Base-by-base conservation (phyloP, 495 filamentous ascomycete species). In the Aspergillus cavernicola region DNA sequence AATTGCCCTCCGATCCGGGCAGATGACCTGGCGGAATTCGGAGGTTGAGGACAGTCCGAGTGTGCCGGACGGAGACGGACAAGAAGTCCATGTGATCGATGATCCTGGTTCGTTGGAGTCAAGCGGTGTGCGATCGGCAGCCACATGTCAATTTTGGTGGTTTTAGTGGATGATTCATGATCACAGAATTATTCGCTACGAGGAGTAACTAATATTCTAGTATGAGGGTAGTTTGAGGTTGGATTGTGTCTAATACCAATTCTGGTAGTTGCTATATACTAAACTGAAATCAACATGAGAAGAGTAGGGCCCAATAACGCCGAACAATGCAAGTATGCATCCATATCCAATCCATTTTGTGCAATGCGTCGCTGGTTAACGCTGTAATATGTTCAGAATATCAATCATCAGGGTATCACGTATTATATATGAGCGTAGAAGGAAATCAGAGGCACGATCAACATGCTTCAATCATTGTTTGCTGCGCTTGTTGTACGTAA, bases 401-500 rank as follows among this genome's bases (percentile, higher is more conserved):
- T 43, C 28, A 35, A 45, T 46, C 36, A 33, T 46, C 12, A 31
- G 47, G 41, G 47, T 51, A 51, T 45, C 40, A 46, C 33, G 46
- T 56, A 56, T 51, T 36, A 32, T 55, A 42, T 23, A 50, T 44
- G n/a, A 37, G 38, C 18, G 50, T 18, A 42, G 4, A 41, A 12
- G 10, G 24, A 12, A 11, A 38, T 24, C 56, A 56, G 61, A 51
- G 53, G 31, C 33, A 60, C 44, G 44, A 49, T 69, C 66, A 73
- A 51, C 69, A 79, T 50, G 75, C 71, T 52, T 72, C 66, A 49
- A 79, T 71, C 16, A 73, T 66, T 20, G 72, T 61, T 52, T 63
- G 66, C 57, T 68, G 68, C 55, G 73, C 51, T 61, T 68, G 69
- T 50, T 75, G 75, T 55, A 81, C 74, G 66, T 83, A 86, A 72